A percentile compares a stretch with the other conserved stretches of the same genome.
These are phyloP conservation scores for Fusarium cicatricum DNA, from an alignment of 2,329 filamentous ascomycete genomes.

Conservation along the genomic window DNA sequence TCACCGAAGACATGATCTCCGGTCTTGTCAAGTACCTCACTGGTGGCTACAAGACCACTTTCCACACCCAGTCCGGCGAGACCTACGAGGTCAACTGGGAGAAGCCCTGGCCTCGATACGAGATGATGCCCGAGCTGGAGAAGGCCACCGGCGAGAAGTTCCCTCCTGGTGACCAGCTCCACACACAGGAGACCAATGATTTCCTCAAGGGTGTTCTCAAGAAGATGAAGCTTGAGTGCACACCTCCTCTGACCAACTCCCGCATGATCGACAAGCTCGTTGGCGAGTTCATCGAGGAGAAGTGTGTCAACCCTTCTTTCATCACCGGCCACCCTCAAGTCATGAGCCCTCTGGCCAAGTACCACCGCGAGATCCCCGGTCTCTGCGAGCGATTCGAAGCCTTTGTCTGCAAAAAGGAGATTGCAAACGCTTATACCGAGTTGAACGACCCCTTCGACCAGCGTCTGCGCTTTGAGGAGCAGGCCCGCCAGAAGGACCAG, in stretches of 20 bases:
- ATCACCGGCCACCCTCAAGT: slow-evolving; percentile 71
- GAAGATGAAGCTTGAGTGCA: slow-evolving; percentile 91
- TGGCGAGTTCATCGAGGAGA: slow-evolving; percentile 94
- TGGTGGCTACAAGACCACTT: slow-evolving; percentile 84
- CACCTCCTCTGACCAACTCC: slow-evolving; percentile 88
- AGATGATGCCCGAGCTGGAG: slow-evolving; percentile 91
- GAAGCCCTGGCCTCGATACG: slow-evolving; percentile 88
- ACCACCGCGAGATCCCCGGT: slow-evolving; percentile 81
- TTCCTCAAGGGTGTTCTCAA: slow-evolving; percentile 86
- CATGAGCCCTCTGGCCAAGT: slow-evolving; percentile 95
- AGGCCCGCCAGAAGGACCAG: slow-evolving; percentile 93
- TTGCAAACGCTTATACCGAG: slow-evolving; percentile 96
- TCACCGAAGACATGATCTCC: slow-evolving; percentile 93
- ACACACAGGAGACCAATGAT: slow-evolving; percentile 86
- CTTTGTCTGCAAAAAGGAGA: slow-evolving; percentile 82
- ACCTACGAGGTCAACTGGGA: slow-evolving; percentile 95
- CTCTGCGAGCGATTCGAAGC: slow-evolving; percentile 97
- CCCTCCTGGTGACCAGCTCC: slow-evolving; percentile 85
- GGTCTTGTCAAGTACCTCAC: slow-evolving; percentile 88
- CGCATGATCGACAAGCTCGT: slow-evolving; percentile 96
- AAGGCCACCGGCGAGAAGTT: slow-evolving; percentile 92
- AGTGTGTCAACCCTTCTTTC: slow-evolving; percentile 84
- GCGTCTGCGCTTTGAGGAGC: slow-evolving; percentile 85
- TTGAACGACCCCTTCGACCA: slow-evolving; percentile 94
- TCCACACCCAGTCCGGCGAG: slow-evolving; percentile 87